Base-by-base conservation (phyloP, 225 moss, liverwort and hornwort species). In the Physcomitrium patens region DNA sequence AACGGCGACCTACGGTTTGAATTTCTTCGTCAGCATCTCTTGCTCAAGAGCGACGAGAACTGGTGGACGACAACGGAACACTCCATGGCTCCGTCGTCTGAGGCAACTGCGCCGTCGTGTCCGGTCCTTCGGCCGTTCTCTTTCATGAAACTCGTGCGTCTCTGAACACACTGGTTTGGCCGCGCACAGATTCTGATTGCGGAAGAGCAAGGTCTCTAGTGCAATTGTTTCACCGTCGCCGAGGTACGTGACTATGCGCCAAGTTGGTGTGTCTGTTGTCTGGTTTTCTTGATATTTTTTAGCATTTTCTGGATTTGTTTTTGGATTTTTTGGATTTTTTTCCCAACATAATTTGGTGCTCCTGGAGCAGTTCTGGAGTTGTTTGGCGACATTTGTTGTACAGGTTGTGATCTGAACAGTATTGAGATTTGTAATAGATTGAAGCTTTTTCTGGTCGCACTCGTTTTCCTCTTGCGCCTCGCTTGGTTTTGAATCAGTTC, bases 21-120 rank as follows among this genome's bases (percentile, higher is more conserved):
- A 26, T 19, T 26, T 50, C 10, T 27, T 48, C 69, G 69, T 49
- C 48, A 1, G 0, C 9, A 2, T 2, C 24, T 5, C 15, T 9
- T 28, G 1, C 16, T 2, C 2, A 0, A 0, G 0, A 0, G 5
- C 52, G 27, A 60, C 67, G 78, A 78, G 53, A 7, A 70, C 0
- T 0, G 0, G 20, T 26, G 10, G 31, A 43, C 57, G 49, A 43
- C 51, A 67, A 43, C 31, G 14, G 28, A 51, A 63, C 73, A 79
- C 72, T 70, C 67, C 31, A 2, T 49, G 7, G 82, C 73, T 71
- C 49, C 26, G 71, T 27, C 20, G 71, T 43, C 66, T 7, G 15
- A 28, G 19, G 19, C 60, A 63, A 78, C 78, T 78, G 78, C 76
- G 79, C 76, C 76, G 72, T 83, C 64, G 51, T 20, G 14, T 0